A percentile compares a stretch with the other conserved stretches of the same genome.
phyloP scores from a whole-genome alignment of 352 stramenopile species.

The Sclerospora graminicola region DNA sequence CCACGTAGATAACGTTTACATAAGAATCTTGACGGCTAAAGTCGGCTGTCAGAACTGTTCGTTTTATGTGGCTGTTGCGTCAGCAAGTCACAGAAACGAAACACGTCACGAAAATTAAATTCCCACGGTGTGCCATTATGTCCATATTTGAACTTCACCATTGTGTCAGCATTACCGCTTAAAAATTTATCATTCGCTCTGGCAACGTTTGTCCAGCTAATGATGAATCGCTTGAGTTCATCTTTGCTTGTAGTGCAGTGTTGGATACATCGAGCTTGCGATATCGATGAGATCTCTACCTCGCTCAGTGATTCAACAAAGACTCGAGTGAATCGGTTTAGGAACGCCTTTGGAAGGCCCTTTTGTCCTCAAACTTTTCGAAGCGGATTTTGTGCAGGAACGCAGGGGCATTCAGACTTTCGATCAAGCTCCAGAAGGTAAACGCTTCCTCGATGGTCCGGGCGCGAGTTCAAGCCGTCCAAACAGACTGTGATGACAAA shows the following conservation, averaged over 20 bases:
- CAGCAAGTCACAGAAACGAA: too few species aligned
- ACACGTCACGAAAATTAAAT: too few species aligned
- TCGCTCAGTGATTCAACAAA: too few species aligned
- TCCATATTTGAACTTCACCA: slow-evolving; percentile 88
- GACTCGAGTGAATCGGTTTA: too few species aligned
- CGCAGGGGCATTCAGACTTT: slow-evolving; percentile 94
- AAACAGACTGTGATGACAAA: slow-evolving; percentile 96
- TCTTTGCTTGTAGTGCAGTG: slow-evolving; percentile 51
- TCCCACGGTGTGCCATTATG: slow-evolving; percentile 95
- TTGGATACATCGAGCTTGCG: slow-evolving; percentile 71
- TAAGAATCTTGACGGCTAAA: too few species aligned
- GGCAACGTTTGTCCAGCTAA: too few species aligned
- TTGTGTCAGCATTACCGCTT: too few species aligned
- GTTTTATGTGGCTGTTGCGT: too few species aligned
- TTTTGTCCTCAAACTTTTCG: slow-evolving; percentile 97
- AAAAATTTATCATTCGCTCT: too few species aligned
- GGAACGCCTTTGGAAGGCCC: slow-evolving; percentile 99
- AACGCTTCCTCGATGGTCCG: slow-evolving; percentile 93
- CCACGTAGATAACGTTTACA: too few species aligned
- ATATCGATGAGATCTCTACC: slow-evolving; percentile 84
- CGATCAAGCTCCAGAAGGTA: slow-evolving; percentile 98
- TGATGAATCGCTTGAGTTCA: too few species aligned
- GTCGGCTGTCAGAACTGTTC: too few species aligned
- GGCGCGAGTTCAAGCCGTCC: slow-evolving; percentile 98
- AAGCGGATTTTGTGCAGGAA: slow-evolving; percentile 94